Evolutionary conservation across 1,139 yeast species (phyloP), one percentile per base, ranked within the genome.

Genomic region (Kodamaea alishanica): DNA sequence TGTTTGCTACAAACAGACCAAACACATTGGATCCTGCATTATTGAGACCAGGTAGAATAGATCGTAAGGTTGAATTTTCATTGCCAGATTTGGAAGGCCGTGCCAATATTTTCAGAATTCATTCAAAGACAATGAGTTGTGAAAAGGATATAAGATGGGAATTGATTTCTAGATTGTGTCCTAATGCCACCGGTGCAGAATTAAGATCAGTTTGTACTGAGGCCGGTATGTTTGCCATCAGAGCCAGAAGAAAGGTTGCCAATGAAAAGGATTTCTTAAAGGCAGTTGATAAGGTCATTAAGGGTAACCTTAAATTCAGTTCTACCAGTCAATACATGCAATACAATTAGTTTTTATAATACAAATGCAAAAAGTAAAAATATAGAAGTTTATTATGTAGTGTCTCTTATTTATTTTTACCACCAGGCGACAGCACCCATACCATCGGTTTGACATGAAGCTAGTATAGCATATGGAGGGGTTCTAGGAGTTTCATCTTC

Each of bases 111-210:
- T 88, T 94, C 77, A 79, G 97, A 58, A 92, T 92, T 57, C 99
- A 92, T 64, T 84, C 97, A 29, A 92, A 90, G 67, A 81, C 96
- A 39, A 92, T 92, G 98, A 85, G 96, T 55, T 92, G 89, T 50
- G 98, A 92, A 64, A 82, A 96, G 59, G 95, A 88, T 54, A 92
- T 92, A 45, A 83, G 98, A 66, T 92, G 98, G 98, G 98, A 92
- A 65, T 77, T 92, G 58, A 92, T 92, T 56, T 89, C 97, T 20
- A 79, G 98, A 60, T 75, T 92, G 57, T 92, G 98, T 70, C 98
- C 98, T 47, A 92, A 92, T 64, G 86, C 96, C 11, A 92, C 98
- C 1, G 99, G 99, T 65, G 99, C 98, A 7, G 98, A 92, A 67
- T 76, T 92, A 55, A 81, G 61, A 26, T 53, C 58, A 26, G 54